These are phyloP conservation scores for Gentiana dahurica DNA, from an alignment of 257 asterid genomes.

Conservation along the genomic window DNA sequence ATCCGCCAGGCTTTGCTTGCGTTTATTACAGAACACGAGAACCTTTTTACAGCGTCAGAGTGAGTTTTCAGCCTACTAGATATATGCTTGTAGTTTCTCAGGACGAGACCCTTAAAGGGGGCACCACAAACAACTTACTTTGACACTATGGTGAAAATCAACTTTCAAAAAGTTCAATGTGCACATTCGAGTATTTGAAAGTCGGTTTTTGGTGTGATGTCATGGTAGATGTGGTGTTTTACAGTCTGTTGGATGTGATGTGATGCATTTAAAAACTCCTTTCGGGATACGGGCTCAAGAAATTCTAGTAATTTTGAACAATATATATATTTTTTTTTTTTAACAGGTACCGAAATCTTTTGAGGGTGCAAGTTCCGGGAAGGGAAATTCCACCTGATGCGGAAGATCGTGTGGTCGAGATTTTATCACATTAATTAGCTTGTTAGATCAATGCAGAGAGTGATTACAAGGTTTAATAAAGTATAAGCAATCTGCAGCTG, in stretches of 20 bases:
- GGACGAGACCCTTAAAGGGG: too few species aligned
- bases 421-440: constrained; percentile 40
- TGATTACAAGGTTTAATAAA: constrained; percentile 11
- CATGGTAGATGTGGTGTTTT: too few species aligned
- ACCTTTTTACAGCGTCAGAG: constrained; percentile 69
- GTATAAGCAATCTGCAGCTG: constrained; percentile 12
- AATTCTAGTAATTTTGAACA: neutral
- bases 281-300: too few species aligned
- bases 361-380: constrained; percentile 81
- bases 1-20: constrained; percentile 78
- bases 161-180: too few species aligned
- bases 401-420: constrained; percentile 57
- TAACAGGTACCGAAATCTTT: constrained; percentile 65
- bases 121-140: too few species aligned
- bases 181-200: too few species aligned
- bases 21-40: constrained; percentile 65
- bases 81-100: too few species aligned
- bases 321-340: neutral
- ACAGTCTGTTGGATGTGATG: too few species aligned
- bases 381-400: constrained; percentile 91
- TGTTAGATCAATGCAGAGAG: constrained; percentile 11
- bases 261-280: too few species aligned
- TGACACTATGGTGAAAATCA: too few species aligned
- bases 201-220: too few species aligned
- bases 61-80: constrained; percentile 28